Percentiles rank a stretch among this genome's conserved stretches.
phyloP scores from a whole-genome alignment of 345 rosid species.

The Syzygium aromaticum region DNA sequence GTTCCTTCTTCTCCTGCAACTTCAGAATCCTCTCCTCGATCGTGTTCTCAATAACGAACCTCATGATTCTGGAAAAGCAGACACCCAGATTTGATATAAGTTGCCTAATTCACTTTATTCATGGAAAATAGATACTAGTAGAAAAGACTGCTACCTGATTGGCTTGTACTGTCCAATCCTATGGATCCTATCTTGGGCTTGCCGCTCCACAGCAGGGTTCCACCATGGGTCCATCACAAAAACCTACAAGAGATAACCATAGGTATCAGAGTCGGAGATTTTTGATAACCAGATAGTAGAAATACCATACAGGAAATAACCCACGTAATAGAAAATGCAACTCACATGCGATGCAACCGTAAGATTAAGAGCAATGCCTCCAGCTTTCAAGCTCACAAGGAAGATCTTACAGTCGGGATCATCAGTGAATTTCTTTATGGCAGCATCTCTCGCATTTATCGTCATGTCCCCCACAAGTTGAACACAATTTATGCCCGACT shows the following conservation, averaged over 20 bases:
- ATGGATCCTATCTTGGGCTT: constrained; percentile 97
- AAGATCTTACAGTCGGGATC: constrained; percentile 89
- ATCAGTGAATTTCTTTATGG: constrained; percentile 74
- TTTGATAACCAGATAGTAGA: neutral
- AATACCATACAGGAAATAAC: neutral
- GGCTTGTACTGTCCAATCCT: constrained; percentile 97
- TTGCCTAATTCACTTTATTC: neutral
- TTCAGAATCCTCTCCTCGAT: constrained; percentile 88
- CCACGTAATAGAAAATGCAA: neutral
- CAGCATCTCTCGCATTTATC: constrained; percentile 66
- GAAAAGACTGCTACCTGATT: constrained; percentile 47
- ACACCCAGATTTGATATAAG: neutral
- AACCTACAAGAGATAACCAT: constrained; percentile 35
- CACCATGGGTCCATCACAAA: constrained; percentile 99
- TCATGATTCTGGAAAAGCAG: constrained; percentile 45
- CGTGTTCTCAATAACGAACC: constrained; percentile 88
- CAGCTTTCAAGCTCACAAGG: constrained; percentile 92
- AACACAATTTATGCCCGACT: constrained; percentile 79
- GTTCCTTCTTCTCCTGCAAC: constrained; percentile 89
- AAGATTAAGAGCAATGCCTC: constrained; percentile 91
- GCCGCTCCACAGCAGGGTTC: constrained; percentile 98
- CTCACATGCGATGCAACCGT: constrained; percentile 98
- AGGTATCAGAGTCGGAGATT: neutral
- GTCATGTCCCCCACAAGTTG: constrained; percentile 92
- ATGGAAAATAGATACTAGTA: neutral